These are phyloP conservation scores for Rubroboletus satanas DNA, from an alignment of 768 basidiomycete species.

Conservation along the genomic window DNA sequence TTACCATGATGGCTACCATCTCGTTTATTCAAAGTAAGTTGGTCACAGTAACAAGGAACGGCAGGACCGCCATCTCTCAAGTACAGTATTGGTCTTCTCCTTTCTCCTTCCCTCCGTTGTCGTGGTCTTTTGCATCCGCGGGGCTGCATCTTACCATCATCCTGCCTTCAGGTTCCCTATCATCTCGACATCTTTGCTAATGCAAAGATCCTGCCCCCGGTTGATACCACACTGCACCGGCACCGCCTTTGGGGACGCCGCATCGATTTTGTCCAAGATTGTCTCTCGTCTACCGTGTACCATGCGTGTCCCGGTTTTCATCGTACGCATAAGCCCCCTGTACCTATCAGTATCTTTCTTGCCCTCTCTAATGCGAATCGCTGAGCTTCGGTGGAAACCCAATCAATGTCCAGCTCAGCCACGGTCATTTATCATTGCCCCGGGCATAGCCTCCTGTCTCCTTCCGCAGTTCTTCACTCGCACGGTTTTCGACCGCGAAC, in stretches of 20 bases:
- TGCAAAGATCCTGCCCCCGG: background rate
- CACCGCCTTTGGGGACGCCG: slow-evolving; percentile 10
- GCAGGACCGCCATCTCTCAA: background rate
- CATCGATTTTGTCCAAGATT: background rate
- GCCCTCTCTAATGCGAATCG: background rate
- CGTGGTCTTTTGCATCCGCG: background rate
- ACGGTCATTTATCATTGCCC: slow-evolving; percentile 2
- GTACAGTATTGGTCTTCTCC: background rate
- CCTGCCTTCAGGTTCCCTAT: background rate
- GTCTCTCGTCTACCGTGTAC: background rate
- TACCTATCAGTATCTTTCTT: background rate
- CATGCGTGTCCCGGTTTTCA: background rate
- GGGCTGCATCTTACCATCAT: background rate
- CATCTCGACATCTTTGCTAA: slow-evolving; percentile 8
- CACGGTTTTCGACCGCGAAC: background rate
- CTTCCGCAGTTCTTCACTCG: background rate
- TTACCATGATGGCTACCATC: background rate
- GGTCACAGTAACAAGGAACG: background rate
- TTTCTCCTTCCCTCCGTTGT: background rate
- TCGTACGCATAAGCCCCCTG: background rate
- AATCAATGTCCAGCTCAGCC: slow-evolving; percentile 14
- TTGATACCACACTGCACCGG: slow-evolving; percentile 6
- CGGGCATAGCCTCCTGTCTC: slow-evolving; percentile 5
- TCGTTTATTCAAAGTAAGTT: background rate
- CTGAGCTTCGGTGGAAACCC: slow-evolving; percentile 7